phyloP scores from a whole-genome alignment of 1,284 basidiomycete species.

The Moesziomyces parantarcticus region DNA sequence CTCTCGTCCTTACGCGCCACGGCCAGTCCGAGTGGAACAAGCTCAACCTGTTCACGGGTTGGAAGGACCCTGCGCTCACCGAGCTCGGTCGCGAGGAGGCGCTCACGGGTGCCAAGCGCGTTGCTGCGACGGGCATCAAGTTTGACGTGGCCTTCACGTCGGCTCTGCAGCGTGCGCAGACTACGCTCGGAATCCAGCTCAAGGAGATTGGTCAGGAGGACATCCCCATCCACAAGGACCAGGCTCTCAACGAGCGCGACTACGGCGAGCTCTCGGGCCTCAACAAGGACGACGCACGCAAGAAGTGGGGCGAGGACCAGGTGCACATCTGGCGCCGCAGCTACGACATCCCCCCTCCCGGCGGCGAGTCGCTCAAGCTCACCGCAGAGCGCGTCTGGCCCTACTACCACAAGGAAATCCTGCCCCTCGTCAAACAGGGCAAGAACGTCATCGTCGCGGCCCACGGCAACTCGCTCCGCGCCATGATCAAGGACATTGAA shows the following conservation, averaged over 20 bases:
- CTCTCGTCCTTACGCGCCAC: conserved; percentile 67
- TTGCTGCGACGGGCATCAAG: conserved; percentile 65
- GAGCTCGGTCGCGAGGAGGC: conserved; percentile 65
- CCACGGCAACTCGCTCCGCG: conserved; percentile 70
- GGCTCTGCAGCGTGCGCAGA: conserved; percentile 69
- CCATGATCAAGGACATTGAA: conserved; percentile 70
- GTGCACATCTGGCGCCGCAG: conserved; percentile 69
- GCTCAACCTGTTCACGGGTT: conserved; percentile 67
- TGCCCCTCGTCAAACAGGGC: conserved; percentile 67
- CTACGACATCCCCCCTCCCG: conserved; percentile 69
- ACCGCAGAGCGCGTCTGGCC: conserved; percentile 69
- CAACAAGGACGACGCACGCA: conserved; percentile 70
- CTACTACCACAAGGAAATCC: conserved; percentile 69
- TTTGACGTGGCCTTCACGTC: conserved; percentile 70
- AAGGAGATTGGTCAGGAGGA: conserved; percentile 68
- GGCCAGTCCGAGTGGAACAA: conserved; percentile 69
- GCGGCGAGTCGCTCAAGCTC: conserved; percentile 69
- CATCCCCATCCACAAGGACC: conserved; percentile 67
- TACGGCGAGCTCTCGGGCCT: conserved; percentile 69
- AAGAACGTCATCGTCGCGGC: conserved; percentile 70
- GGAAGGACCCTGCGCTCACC: conserved; percentile 68
- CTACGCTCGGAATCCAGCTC: conserved; percentile 69
- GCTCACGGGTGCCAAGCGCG: conserved; percentile 63
- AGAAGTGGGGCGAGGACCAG: conserved; percentile 70
- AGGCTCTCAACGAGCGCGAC: conserved; percentile 70